Evolutionary conservation across 192 early-diverging fungal genomes (phyloP).

Genomic region (Backusella sp.): DNA sequence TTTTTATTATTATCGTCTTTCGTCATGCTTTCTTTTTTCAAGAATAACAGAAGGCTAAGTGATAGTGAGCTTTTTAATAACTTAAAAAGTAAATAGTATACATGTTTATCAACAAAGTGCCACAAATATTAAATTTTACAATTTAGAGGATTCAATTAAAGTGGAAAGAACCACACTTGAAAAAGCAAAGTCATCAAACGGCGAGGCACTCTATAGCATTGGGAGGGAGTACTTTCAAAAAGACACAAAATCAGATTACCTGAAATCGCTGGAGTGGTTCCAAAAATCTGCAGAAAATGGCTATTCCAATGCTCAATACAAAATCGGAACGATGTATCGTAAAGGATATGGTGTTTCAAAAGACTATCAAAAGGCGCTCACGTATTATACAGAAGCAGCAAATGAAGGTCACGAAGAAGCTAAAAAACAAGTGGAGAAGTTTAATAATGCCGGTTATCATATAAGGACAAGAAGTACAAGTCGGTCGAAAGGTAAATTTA

Average conservation of each 20-base stretch:
- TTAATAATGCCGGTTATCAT: not conserved
- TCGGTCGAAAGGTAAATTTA: not conserved
- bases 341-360: slow-evolving; percentile 3
- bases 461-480: not conserved
- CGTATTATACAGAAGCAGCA: not conserved
- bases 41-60: not conserved
- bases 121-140: not conserved
- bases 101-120: not conserved
- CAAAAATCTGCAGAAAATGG: not conserved
- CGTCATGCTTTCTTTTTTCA: not conserved
- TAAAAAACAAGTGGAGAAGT: not conserved
- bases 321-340: not conserved
- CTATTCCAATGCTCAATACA: not conserved
- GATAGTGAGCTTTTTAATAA: not conserved
- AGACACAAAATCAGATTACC: not conserved
- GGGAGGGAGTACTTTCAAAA: not conserved
- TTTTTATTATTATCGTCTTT: not conserved
- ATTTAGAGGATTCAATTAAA: slow-evolving; percentile 1
- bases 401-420: not conserved
- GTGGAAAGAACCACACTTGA: not conserved
- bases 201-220: not conserved
- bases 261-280: not conserved
- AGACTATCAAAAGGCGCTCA: not conserved
- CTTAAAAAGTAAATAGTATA: slow-evolving; percentile 2
- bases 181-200: slow-evolving; percentile 1